These are phyloP conservation scores for Hibiscus mutabilis DNA, from an alignment of 345 rosid genomes.

Conservation along the genomic window DNA sequence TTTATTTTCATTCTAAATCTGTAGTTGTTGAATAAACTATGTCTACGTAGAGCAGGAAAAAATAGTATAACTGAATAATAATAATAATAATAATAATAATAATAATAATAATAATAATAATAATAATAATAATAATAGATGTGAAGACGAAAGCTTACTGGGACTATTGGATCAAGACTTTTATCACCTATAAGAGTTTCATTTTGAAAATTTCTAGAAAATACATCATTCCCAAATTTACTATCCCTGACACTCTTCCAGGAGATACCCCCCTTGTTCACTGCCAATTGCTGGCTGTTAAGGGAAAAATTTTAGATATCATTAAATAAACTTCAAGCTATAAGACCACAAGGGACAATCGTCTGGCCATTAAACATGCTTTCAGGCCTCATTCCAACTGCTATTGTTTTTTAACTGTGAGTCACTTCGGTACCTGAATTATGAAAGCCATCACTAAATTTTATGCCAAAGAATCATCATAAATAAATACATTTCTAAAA, in stretches of 20 bases:
- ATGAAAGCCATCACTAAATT: constrained; percentile 3
- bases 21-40: neutral
- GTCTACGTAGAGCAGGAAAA: neutral
- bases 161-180: constrained; percentile 27
- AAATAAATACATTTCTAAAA: too few relatives aligned
- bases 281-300: constrained; percentile 31
- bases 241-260: constrained; percentile 95
- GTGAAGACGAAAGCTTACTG: constrained; percentile 43
- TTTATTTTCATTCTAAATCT: neutral
- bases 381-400: constrained; percentile 51
- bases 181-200: constrained; percentile 57
- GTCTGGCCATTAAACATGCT: constrained; percentile 23
- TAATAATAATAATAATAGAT: neutral
- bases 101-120: too few relatives aligned
- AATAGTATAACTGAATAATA: neutral
- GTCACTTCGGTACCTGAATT: constrained; percentile 60
- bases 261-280: constrained; percentile 67
- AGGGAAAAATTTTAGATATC: constrained; percentile 62
- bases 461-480: neutral
- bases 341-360: constrained; percentile 94
- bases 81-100: too few relatives aligned
- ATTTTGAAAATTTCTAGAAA: constrained; percentile 75
- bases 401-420: neutral
- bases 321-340: constrained; percentile 98
- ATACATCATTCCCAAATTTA: constrained; percentile 78